Evolutionary conservation across 352 stramenopile species (phyloP).

Genomic region (Phytophthora chlamydospora): DNA sequence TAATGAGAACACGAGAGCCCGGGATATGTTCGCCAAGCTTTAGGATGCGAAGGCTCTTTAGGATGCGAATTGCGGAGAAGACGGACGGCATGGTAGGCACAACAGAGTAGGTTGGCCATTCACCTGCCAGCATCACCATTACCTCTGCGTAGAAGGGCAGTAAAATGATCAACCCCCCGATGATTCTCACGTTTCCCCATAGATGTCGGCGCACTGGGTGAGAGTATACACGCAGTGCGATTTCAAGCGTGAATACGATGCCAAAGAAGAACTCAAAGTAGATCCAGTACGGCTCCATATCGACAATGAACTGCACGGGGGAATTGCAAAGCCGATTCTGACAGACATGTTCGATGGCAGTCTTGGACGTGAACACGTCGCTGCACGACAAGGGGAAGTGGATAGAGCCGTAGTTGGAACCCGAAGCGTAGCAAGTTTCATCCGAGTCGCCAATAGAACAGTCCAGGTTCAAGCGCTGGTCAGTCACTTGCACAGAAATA

Average conservation of each 20-base stretch:
- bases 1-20: constrained; percentile 40
- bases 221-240: constrained; percentile 34
- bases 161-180: constrained; percentile 35
- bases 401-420: constrained; percentile 43
- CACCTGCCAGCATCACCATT: constrained; percentile 24
- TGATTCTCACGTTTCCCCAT: constrained; percentile 31
- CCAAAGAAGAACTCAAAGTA: constrained; percentile 57
- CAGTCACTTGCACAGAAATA: constrained; percentile 22
- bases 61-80: constrained; percentile 43
- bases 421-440: constrained; percentile 34
- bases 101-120: constrained; percentile 42
- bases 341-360: constrained; percentile 34
- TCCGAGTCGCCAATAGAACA: constrained; percentile 26
- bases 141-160: constrained; percentile 47
- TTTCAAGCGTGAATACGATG: constrained; percentile 48
- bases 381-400: constrained; percentile 28
- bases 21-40: constrained; percentile 56
- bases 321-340: constrained; percentile 57
- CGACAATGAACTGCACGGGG: constrained; percentile 38
- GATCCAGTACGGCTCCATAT: constrained; percentile 60
- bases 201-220: constrained; percentile 37
- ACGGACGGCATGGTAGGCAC: constrained; percentile 49
- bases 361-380: constrained; percentile 25
- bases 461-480: constrained; percentile 31
- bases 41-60: constrained; percentile 55